Percentiles rank a stretch among this genome's conserved stretches.
phyloP scores from a whole-genome alignment of 108 stramenopile genomes.

The Cyclotella kingstonii region DNA sequence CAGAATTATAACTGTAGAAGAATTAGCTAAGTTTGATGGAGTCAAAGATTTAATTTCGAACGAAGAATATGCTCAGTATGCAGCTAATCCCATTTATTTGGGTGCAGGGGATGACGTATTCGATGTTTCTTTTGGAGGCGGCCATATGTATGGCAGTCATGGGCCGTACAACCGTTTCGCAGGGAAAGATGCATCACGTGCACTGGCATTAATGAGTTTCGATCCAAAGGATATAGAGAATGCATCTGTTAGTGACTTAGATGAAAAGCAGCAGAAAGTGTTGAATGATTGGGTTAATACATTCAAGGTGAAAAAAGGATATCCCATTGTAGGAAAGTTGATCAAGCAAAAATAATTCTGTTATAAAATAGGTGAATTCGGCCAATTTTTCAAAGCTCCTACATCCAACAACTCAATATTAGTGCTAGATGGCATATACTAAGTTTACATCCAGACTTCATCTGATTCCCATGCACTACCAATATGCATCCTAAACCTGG shows the following conservation, averaged over 20 bases:
- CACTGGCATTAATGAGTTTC: conserved; percentile 97
- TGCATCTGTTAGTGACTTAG: conserved; percentile 73
- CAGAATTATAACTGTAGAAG: conserved; percentile 66
- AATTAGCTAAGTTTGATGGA: conserved; percentile 63
- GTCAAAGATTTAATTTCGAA: conserved; percentile 52
- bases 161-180: conserved; percentile 92
- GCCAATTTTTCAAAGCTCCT: no score
- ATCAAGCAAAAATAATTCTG: conserved; percentile 19
- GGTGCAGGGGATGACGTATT: conserved; percentile 83
- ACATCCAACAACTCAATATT: no score
- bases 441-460: no score
- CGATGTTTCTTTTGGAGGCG: conserved; percentile 95
- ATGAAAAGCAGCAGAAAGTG: conserved; percentile 78
- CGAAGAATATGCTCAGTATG: conserved; percentile 54
- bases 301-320: conserved; percentile 83
- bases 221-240: conserved; percentile 84
- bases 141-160: conserved; percentile 77
- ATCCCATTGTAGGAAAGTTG: conserved; percentile 91
- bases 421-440: no score
- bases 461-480: no score
- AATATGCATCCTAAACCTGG: no score
- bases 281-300: conserved; percentile 94
- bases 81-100: conserved; percentile 79
- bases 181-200: conserved; percentile 92
- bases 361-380: no score